These are phyloP conservation scores for Biancaea sappan DNA, from an alignment of 306 rosid genomes.

Conservation along the genomic window DNA sequence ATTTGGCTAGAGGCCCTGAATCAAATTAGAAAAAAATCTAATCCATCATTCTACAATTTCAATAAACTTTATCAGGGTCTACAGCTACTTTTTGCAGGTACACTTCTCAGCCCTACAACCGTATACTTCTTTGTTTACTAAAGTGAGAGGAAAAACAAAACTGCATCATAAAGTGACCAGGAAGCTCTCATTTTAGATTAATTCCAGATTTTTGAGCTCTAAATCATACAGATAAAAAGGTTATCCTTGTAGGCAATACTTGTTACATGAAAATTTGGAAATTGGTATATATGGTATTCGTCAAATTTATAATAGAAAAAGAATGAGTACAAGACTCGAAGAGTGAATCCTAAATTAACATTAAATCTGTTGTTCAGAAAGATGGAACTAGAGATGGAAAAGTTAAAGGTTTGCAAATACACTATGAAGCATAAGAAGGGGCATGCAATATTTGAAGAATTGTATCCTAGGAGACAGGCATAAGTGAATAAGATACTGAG, in stretches of 20 bases:
- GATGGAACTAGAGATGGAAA: neutral
- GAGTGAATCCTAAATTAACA: neutral
- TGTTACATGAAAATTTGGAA: neutral
- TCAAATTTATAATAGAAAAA: neutral
- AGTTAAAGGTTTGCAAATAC: neutral
- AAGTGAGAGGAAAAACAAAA: neutral
- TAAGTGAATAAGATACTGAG: neutral
- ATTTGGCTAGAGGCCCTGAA: too few relatives aligned
- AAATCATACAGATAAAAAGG: neutral
- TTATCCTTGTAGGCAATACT: neutral
- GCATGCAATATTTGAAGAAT: too few relatives aligned
- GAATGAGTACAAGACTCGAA: neutral
- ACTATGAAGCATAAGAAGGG: neutral
- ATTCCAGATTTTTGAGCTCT: neutral
- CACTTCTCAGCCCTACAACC: neutral
- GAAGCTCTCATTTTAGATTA: neutral
- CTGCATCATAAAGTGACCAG: neutral
- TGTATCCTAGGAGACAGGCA: neutral
- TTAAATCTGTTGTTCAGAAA: neutral
- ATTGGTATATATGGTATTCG: neutral
- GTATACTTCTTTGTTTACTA: neutral
- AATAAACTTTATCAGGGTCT: neutral
- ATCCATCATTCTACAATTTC: neutral
- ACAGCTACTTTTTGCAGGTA: too few relatives aligned
- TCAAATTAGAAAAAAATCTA: neutral